Conservation (phyloP, 2,329 filamentous ascomycete genomes). For the Claviceps maximensis region DNA sequence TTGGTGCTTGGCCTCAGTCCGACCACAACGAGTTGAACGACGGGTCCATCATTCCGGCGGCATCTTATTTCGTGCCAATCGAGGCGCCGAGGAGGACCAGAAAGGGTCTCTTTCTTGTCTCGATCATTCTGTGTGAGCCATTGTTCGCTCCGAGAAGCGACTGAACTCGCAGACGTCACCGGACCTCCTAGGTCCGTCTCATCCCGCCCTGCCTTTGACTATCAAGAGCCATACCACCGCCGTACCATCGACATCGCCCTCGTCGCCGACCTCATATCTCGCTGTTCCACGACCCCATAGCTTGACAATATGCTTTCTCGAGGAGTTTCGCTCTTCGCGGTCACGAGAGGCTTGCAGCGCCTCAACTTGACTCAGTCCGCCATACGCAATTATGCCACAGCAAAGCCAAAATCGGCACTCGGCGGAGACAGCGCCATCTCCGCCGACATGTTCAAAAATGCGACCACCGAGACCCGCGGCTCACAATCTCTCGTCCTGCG, state of each 20-base stretch:
- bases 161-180: neutral
- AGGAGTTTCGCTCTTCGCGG: constrained; percentile 16
- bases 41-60: neutral
- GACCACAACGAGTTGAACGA: neutral
- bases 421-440: constrained; percentile 5
- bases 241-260: neutral
- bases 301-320: constrained; percentile 17
- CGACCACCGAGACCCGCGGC: constrained; percentile 11
- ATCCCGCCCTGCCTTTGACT: neutral
- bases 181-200: neutral
- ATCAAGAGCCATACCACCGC: neutral
- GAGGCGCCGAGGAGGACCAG: neutral
- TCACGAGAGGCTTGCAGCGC: constrained; percentile 16
- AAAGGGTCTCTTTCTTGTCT: neutral
- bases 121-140: neutral
- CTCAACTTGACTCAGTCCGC: constrained; percentile 15
- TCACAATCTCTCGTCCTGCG: constrained; percentile 42
- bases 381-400: constrained; percentile 20
- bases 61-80: neutral
- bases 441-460: constrained; percentile 11
- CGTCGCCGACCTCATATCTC: neutral
- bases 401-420: constrained; percentile 10
- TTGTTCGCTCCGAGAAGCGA: neutral
- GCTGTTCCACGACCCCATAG: neutral
- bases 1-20: neutral